Percentiles rank a stretch among this genome's conserved stretches.
These are phyloP conservation scores for Papilionanthe hybrid DNA, from an alignment of 116 monocot genomes.

Conservation along the genomic window DNA sequence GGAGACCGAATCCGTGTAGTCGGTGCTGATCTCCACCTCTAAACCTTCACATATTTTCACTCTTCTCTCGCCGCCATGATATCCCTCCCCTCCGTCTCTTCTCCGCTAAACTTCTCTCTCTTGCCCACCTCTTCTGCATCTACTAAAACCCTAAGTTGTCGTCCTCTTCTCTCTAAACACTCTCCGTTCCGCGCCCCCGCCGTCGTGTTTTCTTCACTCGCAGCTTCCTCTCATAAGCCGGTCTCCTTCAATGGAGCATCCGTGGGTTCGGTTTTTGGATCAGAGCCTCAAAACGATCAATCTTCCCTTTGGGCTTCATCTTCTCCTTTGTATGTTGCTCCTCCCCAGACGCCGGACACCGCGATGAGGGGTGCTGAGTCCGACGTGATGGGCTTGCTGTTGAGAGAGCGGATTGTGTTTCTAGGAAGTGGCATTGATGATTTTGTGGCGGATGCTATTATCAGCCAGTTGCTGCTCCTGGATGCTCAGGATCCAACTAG, in stretches of 20 bases:
- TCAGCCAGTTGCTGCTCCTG: conserved; percentile 81
- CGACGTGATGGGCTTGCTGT: conserved; percentile 77
- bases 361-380: conserved; percentile 52
- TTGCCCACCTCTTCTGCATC: conserved; percentile 9
- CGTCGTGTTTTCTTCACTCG: conserved; percentile 11
- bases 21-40: neutral
- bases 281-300: conserved; percentile 14
- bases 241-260: neutral
- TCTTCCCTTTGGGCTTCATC: conserved; percentile 13
- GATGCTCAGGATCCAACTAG: conserved; percentile 76
- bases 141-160: conserved; percentile 13
- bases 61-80: conserved; percentile 33
- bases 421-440: conserved; percentile 77
- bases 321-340: conserved; percentile 11
- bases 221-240: neutral
- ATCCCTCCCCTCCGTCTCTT: conserved; percentile 52
- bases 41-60: neutral
- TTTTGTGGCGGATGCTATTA: conserved; percentile 81
- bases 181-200: conserved; percentile 5
- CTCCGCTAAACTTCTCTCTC: conserved; percentile 32
- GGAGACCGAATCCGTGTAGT: too few relatives aligned
- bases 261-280: neutral
- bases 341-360: conserved; percentile 48
- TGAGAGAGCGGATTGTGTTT: conserved; percentile 86
- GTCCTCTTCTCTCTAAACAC: conserved; percentile 4